Conservation (phyloP, 352 stramenopile species). For the Phytophthora citrophthora region DNA sequence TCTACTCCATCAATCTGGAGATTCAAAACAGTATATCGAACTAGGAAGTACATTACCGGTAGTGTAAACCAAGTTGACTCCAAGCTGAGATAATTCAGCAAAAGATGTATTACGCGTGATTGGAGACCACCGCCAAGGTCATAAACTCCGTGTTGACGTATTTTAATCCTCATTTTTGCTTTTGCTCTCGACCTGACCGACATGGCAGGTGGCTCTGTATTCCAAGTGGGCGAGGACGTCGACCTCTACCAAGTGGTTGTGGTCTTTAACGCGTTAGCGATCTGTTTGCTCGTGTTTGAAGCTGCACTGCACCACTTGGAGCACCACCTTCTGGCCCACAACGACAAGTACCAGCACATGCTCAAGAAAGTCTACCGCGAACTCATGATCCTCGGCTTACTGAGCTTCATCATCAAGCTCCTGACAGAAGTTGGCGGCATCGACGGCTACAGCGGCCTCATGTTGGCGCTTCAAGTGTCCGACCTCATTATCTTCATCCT, state of each 20-base stretch:
- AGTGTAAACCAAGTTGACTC: no score
- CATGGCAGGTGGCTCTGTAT: constrained; percentile 47
- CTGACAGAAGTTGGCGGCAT: constrained; percentile 41
- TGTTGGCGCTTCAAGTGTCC: constrained; percentile 56
- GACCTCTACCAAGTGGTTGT: constrained; percentile 50
- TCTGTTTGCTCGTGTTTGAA: constrained; percentile 53
- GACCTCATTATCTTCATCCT: constrained; percentile 67
- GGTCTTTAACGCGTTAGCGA: constrained; percentile 47
- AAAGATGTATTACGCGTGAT: constrained; percentile 15
- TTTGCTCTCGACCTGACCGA: constrained; percentile 6
- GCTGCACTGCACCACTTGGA: constrained; percentile 38
- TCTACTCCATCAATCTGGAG: constrained; percentile 9
- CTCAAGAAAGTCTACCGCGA: constrained; percentile 66
- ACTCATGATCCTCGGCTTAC: constrained; percentile 65
- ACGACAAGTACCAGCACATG: constrained; percentile 70
- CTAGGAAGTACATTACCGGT: not conserved
- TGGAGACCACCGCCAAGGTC: not conserved
- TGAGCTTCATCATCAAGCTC: constrained; percentile 59
- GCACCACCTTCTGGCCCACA: constrained; percentile 19
- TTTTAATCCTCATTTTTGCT: constrained; percentile 3
- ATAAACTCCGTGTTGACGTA: constrained; percentile 13
- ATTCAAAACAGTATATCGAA: constrained; percentile 15
- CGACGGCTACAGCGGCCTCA: constrained; percentile 30
- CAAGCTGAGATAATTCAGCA: no score
- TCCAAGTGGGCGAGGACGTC: constrained; percentile 60